Evolutionary conservation across 805 yeast genomes (phyloP).

Genomic region (Candida gorgasii): DNA sequence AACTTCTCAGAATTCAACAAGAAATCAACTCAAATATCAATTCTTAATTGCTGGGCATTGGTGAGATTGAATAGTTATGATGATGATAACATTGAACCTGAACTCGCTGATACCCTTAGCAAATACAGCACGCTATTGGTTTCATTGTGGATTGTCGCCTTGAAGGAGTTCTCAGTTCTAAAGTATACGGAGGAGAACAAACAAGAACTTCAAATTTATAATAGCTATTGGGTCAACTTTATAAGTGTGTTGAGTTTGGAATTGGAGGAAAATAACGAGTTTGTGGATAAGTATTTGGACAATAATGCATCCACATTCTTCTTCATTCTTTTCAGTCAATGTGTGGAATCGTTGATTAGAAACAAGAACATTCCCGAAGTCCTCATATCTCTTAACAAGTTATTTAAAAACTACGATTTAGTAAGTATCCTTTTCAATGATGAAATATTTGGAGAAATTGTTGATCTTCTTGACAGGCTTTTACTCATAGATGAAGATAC

Average conservation of each 20-base stretch:
- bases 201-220: conserved; percentile 50
- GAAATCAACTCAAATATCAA: conserved; percentile 57
- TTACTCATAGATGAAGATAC: conserved; percentile 61
- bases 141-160: conserved; percentile 76
- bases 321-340: conserved; percentile 79
- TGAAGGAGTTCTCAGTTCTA: conserved; percentile 72
- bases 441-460: conserved; percentile 68
- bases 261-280: conserved; percentile 49
- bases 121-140: conserved; percentile 61
- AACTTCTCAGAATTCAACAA: conserved; percentile 45
- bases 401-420: conserved; percentile 58
- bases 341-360: conserved; percentile 68
- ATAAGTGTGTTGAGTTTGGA: conserved; percentile 73
- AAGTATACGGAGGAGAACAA: conserved; percentile 49
- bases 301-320: conserved; percentile 63
- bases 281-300: conserved; percentile 50
- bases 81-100: conserved; percentile 28
- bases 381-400: conserved; percentile 45
- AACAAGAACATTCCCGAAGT: conserved; percentile 51
- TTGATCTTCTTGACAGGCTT: conserved; percentile 74
- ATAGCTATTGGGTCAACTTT: conserved; percentile 72
- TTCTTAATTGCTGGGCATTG: conserved; percentile 75
- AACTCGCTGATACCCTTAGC: conserved; percentile 49
- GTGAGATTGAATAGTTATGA: conserved; percentile 37
- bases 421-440: conserved; percentile 63